Conservation (phyloP, 129 eudicot genomes). For the Flaveria brownii region DNA sequence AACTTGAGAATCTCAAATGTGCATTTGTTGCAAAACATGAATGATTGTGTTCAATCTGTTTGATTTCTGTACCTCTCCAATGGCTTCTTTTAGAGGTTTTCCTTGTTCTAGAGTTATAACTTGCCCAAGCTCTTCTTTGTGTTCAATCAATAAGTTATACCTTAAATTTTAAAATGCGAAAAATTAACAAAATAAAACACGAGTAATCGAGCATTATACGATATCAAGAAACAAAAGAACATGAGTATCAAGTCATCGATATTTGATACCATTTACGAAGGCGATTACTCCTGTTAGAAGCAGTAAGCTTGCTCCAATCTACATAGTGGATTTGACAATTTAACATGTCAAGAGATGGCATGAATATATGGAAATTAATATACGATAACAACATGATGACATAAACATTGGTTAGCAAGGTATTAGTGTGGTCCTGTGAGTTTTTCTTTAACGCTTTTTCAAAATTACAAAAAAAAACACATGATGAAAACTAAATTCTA, state of each 20-base stretch:
- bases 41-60: not conserved
- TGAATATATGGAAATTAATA: not conserved
- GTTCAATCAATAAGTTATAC: conserved; percentile 65
- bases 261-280: conserved; percentile 69
- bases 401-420: no score
- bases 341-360: not conserved
- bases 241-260: not conserved
- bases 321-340: conserved; percentile 21
- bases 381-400: not conserved
- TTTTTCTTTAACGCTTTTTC: no score
- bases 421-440: no score
- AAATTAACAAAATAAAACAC: not conserved
- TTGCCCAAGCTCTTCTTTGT: conserved; percentile 89
- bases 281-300: conserved; percentile 74
- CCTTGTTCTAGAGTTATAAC: conserved; percentile 95
- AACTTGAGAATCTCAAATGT: not conserved
- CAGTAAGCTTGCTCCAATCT: conserved; percentile 94
- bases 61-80: conserved; percentile 62
- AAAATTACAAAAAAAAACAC: no score
- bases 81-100: conserved; percentile 90
- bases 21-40: not conserved
- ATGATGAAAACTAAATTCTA: no score
- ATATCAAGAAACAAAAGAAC: conserved; percentile 18
- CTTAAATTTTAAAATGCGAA: conserved; percentile 30
- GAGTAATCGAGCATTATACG: conserved; percentile 7